Conservation (phyloP, 2,329 filamentous ascomycete genomes). For the Neofusicoccum laricinum region DNA sequence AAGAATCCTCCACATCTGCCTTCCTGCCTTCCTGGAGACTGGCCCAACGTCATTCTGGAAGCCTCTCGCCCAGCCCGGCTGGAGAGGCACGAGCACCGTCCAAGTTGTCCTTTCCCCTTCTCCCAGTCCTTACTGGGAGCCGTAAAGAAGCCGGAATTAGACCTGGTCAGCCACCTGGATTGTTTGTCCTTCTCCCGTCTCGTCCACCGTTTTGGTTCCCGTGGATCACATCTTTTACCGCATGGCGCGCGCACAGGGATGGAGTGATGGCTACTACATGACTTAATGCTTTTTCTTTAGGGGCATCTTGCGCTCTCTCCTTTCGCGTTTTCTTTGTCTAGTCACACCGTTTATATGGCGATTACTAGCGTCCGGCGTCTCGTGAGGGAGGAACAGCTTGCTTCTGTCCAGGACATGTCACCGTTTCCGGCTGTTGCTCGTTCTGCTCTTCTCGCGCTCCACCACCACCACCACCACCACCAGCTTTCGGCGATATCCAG, state of each 20-base stretch:
- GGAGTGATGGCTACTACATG: conserved; percentile 14
- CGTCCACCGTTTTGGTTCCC: conserved; percentile 10
- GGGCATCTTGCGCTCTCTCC: conserved; percentile 11
- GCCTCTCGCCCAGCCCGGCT: conserved; percentile 2
- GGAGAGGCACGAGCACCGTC: neutral
- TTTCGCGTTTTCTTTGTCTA: conserved; percentile 5
- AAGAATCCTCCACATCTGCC: neutral
- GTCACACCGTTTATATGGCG: conserved; percentile 8
- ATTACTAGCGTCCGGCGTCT: conserved; percentile 16
- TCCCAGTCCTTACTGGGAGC: conserved; percentile 1
- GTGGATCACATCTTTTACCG: conserved; percentile 11
- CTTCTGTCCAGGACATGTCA: conserved; percentile 8
- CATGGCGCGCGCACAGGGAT: conserved; percentile 12
- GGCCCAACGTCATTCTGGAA: conserved; percentile 3
- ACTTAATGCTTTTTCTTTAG: conserved; percentile 17
- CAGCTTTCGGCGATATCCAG: conserved; percentile 10
- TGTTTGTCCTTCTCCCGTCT: conserved; percentile 12
- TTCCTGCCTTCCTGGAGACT: neutral
- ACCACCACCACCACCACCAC: conserved; percentile 11
- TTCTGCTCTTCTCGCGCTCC: conserved; percentile 2
- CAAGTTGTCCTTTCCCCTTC: neutral
- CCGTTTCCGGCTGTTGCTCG: conserved; percentile 15
- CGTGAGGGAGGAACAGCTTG: conserved; percentile 11
- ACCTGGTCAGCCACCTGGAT: conserved; percentile 11
- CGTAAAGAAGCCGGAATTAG: conserved; percentile 15